Base-by-base conservation (phyloP, 73 alveolate species). In the Halteria grandinella region DNA sequence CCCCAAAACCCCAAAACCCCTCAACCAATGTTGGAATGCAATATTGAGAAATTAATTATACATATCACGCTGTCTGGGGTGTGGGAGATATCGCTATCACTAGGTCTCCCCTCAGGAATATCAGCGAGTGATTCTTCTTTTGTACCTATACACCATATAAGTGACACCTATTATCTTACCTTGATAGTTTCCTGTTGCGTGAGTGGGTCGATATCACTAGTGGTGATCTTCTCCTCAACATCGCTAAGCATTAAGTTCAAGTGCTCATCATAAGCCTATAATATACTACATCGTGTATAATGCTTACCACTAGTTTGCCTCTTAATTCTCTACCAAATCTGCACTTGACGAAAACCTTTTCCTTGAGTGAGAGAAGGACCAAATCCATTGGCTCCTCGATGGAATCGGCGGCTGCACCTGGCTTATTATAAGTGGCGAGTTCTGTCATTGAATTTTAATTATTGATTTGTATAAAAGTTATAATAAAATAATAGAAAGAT, bases 191-290 rank as follows among this genome's bases (percentile, higher is more conserved):
- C 80, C 49, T 21, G 40, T 20, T 85, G 74, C 69, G 85, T 85
- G 25, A 77, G 40, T 48, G 86, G 78, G 60, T 82, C 87, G 29
- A 77, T 76, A 36, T 77, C 80, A 29, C 52, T 58, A 0, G 53
- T 47, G 33, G 69, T 84, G 18, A 77, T 47, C 33, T 50, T 84
- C 75, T 86, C 94, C 73, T 86, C 90, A 21, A 86, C 94, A 40
- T 79, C 89, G 20, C 89, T 72, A 59, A 86, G 54, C 80, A 86
- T 77, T 69, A 86, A 69, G 69, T 86, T 86, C 33, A 86, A 59
- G 59, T 86, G 94, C 17, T 52, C 75, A 79, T 86, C 94, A 55
- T 79, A 78, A 48, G 94, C 89, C 89, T 85, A 75, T 36, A 54
- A 36, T 32, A 54, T 25, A 58, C 50, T 41, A 12, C 29, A 57